phyloP scores from a whole-genome alignment of 352 stramenopile species.

The Nothophytophthora sp. region DNA sequence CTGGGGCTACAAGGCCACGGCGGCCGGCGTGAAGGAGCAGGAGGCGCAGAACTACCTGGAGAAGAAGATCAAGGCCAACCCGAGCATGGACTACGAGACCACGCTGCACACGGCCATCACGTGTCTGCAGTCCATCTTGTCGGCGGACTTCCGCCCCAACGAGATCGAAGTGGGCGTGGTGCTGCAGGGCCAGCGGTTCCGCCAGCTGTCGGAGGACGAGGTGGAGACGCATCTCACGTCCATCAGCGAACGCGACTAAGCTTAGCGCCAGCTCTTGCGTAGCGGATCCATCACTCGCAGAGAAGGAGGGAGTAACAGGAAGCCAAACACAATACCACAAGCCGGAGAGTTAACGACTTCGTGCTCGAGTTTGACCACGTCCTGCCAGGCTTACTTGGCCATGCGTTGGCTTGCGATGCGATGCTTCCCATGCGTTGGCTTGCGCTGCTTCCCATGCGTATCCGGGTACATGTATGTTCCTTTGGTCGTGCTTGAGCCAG shows the following conservation, averaged over 20 bases:
- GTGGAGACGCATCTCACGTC: slow-evolving; percentile 98
- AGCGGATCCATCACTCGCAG: slow-evolving; percentile 11
- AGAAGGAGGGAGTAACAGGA: slow-evolving; percentile 15
- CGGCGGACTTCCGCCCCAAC: slow-evolving; percentile 97
- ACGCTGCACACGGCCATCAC: slow-evolving; percentile 97
- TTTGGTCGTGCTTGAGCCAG: no score
- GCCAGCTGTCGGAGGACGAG: slow-evolving; percentile 95
- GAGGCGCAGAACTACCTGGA: slow-evolving; percentile 99
- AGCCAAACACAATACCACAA: no score
- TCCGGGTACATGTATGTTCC: no score
- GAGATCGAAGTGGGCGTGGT: slow-evolving; percentile 94
- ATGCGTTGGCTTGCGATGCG: no score
- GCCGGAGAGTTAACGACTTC: no score
- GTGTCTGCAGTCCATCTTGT: slow-evolving; percentile 97
- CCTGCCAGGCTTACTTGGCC: no score
- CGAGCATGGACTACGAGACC: slow-evolving; percentile 91
- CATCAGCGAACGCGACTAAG: slow-evolving; percentile 95
- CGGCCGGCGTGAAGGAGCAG: slow-evolving; percentile 96
- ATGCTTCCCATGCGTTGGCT: no score
- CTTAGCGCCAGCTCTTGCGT: slow-evolving; percentile 4
- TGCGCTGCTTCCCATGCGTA: no score
- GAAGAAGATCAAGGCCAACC: slow-evolving; percentile 95
- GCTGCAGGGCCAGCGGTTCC: slow-evolving; percentile 77
- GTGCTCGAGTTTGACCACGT: no score
- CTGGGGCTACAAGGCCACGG: slow-evolving; percentile 94